Conservation (phyloP, 768 basidiomycete genomes). For the Suillus tomentosus region DNA sequence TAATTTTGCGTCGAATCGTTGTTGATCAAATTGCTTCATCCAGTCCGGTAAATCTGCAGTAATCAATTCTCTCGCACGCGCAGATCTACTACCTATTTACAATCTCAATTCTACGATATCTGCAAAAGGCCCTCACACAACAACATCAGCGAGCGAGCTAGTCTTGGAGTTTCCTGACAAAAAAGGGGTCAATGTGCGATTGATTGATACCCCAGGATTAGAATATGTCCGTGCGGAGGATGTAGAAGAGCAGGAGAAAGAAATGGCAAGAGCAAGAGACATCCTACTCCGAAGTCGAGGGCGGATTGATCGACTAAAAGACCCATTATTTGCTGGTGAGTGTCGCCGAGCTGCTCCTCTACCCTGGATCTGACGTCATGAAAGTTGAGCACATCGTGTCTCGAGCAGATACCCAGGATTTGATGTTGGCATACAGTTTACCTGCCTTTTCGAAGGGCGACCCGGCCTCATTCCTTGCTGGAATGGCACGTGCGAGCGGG, state of each 20-base stretch:
- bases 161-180: conserved; percentile 48
- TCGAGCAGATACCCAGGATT: conserved; percentile 72
- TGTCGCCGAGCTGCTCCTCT: conserved; percentile 14
- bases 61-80: conserved; percentile 73
- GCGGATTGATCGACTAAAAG: conserved; percentile 82
- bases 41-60: conserved; percentile 85
- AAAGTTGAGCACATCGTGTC: conserved; percentile 70
- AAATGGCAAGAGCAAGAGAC: conserved; percentile 52
- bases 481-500: conserved; percentile 72
- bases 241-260: conserved; percentile 33
- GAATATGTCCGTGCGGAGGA: conserved; percentile 43
- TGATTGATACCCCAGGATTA: conserved; percentile 92
- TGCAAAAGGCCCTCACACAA: conserved; percentile 62
- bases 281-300: conserved; percentile 80
- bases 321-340: conserved; percentile 71
- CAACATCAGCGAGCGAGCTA: conserved; percentile 70
- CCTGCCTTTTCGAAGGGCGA: conserved; percentile 78
- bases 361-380: conserved; percentile 19
- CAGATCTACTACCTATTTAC: conserved; percentile 58
- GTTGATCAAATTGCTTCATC: conserved; percentile 13
- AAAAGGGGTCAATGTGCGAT: conserved; percentile 43
- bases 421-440: conserved; percentile 86
- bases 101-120: conserved; percentile 44
- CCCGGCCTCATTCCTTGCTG: conserved; percentile 69
- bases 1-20: background rate